A percentile compares a stretch with the other conserved stretches of the same genome.
Conservation (phyloP, 2,329 filamentous ascomycete genomes). For the Curvularia sp. region DNA sequence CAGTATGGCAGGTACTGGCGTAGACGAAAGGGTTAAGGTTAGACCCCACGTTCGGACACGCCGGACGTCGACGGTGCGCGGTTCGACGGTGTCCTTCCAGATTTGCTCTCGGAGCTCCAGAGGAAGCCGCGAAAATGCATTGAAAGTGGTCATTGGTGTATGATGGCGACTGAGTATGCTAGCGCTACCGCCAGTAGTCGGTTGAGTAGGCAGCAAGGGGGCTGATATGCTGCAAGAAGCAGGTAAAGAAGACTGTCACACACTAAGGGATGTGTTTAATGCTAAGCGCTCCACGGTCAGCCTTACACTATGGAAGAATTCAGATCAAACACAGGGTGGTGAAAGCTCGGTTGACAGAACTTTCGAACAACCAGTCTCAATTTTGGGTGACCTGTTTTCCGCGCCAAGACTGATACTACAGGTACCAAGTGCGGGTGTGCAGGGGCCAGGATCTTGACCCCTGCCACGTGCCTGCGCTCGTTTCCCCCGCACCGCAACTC, state of each 20-base stretch:
- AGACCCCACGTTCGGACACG: background rate
- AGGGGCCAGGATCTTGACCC: background rate
- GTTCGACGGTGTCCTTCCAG: slow-evolving; percentile 24
- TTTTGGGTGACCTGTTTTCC: background rate
- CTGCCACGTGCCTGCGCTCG: no score
- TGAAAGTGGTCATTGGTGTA: slow-evolving; percentile 19
- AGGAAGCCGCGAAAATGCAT: slow-evolving; percentile 22
- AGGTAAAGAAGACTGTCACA: background rate
- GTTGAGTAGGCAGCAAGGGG: background rate
- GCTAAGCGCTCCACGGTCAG: background rate
- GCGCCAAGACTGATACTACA: background rate
- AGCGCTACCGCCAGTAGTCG: background rate
- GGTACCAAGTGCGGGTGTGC: background rate
- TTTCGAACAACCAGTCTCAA: background rate
- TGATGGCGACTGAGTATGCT: background rate
- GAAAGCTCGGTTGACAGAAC: background rate
- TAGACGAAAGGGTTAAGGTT: slow-evolving; percentile 9
- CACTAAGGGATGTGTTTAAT: background rate
- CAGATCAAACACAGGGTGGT: background rate
- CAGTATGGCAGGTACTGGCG: slow-evolving; percentile 13
- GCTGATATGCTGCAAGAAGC: background rate
- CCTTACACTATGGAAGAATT: background rate
- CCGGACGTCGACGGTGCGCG: slow-evolving; percentile 22
- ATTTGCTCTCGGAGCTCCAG: slow-evolving; percentile 20
- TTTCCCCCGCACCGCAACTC: no score